Base-by-base conservation (phyloP, 106 monocot genomes). In the Allium cepa region DNA sequence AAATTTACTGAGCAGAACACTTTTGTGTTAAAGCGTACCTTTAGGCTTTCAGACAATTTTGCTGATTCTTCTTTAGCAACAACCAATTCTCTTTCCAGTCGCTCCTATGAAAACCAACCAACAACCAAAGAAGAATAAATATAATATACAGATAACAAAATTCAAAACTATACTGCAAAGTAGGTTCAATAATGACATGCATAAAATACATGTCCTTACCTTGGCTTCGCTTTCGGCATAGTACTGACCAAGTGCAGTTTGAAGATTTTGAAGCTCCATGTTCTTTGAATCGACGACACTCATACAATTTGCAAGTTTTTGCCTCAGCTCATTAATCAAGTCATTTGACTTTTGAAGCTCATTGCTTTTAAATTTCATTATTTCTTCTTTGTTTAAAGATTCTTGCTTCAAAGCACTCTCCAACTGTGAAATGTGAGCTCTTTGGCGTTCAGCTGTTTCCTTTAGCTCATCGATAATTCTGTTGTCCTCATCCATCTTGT, bases 191-290 rank as follows among this genome's bases (percentile, higher is more conserved):
- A 13, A 60, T 11, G 3, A 62, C 17, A 45, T 62, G 36, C 5
- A 36, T 36, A 36, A 5, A 11, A 22, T 10, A 53, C 17, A 69
- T 59, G 63, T 46, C 55, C 56, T 71, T 49, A 92, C 97, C 92
- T 92, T 89, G 26, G 92, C 92, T 82, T 97, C 97, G 79, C 78
- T 86, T 79, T 97, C 97, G 59, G 97, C 97, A 75, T 97, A 97
- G 65, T 92, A 97, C 53, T 97, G 97, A 17, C 97, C 97, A 69
- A 97, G 77, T 52, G 88, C 97, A 75, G 87, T 92, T 63, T 97
- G 92, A 71, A 97, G 89, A 89, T 92, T 97, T 18, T 82, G 70
- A 69, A 97, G 62, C 71, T 97, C 97, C 46, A 71, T 18, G 78
- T 97, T 89, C 82, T 89, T 97, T 36, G 84, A 78, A 50, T 86